Evolutionary conservation across 441 rosid species (phyloP), one percentile per base, ranked within the genome.

Genomic region (California macrophylla): DNA sequence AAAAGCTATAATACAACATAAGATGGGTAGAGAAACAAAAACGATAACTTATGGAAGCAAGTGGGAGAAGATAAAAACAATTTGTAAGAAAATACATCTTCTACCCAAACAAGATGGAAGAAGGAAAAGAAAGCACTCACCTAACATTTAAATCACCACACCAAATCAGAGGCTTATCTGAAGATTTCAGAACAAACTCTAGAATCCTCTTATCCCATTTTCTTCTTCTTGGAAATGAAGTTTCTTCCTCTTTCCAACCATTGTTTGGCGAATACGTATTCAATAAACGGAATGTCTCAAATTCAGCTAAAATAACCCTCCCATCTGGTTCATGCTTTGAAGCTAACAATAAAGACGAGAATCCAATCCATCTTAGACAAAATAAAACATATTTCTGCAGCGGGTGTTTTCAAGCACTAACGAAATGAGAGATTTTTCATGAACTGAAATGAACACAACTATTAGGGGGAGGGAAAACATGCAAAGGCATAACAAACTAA

Each of bases 231-330:
- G 74, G 94, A 79, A 92, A 94, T 30, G 98, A 81, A 68, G 87
- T 94, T 74, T 87, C 98, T 80, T 90, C 97, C 20, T 94, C 98
- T 84, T 85, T 94, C 98, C 98, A 94, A 67, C 98, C 98, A 80
- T 94, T 94, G 75, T 94, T 94, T 71, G 98, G 98, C 3, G 88
- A 81, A 82, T 92, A 92, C 9, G 97, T 94, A 71, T 90, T 92
- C 84, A 94, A 74, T 45, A 94, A 56, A 64, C 84, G 79, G 70
- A 88, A 82, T 23, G 89, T 85, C 83, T 89, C 87, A 70, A 94
- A 94, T 78, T 94, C 98, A 67, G 89, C 96, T 77, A 92, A 82
- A 81, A 94, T 94, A 71, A 90, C 94, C 71, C 98, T 83, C 68
- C 98, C 98, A 84, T 92, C 98, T 47, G 84, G 86, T 83, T 94